Conservation (phyloP, 768 basidiomycete genomes). For the Leccinellum luteum region DNA sequence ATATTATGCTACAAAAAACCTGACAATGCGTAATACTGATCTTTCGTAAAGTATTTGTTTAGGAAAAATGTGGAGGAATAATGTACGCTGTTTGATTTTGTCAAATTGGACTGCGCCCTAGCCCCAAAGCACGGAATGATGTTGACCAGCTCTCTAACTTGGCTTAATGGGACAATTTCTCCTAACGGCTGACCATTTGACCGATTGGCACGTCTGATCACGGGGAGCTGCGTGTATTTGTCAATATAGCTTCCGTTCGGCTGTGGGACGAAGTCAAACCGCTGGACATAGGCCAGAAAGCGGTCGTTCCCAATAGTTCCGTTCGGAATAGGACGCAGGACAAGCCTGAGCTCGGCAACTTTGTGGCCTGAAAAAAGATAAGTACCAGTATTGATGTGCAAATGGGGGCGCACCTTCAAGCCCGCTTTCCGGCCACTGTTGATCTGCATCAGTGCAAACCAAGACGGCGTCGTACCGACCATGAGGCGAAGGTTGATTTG, state of each 20-base stretch:
- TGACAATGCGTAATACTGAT: not conserved
- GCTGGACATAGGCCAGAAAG: too few relatives aligned
- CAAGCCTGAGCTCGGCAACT: too few relatives aligned
- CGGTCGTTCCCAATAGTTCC: too few relatives aligned
- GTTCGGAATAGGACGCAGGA: too few relatives aligned
- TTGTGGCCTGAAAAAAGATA: too few relatives aligned
- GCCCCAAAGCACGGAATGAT: not conserved
- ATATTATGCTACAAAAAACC: not conserved
- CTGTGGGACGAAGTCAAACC: not conserved
- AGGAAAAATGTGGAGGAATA: not conserved
- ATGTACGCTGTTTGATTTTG: not conserved
- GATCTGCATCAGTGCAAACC: too few relatives aligned
- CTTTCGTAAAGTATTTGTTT: not conserved
- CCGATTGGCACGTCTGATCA: not conserved
- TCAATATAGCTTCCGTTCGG: not conserved
- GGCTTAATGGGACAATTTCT: not conserved
- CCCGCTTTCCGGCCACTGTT: too few relatives aligned
- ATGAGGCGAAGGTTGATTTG: too few relatives aligned
- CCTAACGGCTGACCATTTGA: not conserved
- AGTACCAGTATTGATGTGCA: too few relatives aligned
- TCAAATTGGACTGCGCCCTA: not conserved
- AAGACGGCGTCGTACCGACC: too few relatives aligned
- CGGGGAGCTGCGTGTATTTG: not conserved
- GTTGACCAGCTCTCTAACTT: not conserved
- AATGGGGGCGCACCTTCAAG: too few relatives aligned